Conservation (phyloP, 2,329 filamentous ascomycete genomes). For the Penicillium sp. region DNA sequence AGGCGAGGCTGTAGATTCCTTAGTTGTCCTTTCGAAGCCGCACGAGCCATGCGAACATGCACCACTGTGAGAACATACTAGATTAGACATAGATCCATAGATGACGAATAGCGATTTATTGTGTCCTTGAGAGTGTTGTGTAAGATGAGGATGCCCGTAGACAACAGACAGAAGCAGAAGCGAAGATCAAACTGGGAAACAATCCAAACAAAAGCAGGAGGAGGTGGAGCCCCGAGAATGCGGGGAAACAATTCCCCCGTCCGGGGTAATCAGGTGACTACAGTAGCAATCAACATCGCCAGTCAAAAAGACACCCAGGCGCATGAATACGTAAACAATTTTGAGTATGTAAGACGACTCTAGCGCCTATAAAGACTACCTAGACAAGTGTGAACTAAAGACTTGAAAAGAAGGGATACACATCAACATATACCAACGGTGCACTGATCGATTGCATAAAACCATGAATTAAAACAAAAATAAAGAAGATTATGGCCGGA, state of each 20-base stretch:
- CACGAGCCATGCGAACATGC: background rate
- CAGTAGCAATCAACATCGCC: background rate
- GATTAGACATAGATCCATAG: background rate
- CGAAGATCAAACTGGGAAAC: background rate
- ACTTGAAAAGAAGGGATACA: background rate
- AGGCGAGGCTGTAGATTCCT: constrained; percentile 3
- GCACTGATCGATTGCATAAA: background rate
- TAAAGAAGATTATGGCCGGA: background rate
- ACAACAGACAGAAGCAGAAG: background rate
- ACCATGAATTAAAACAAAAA: background rate
- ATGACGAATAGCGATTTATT: background rate
- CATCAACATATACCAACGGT: background rate
- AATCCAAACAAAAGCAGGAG: background rate
- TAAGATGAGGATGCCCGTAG: background rate
- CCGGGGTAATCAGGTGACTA: background rate
- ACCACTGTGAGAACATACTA: background rate
- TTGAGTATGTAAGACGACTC: background rate
- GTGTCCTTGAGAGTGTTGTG: background rate
- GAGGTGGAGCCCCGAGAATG: background rate
- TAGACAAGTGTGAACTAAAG: background rate
- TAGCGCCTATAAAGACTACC: background rate
- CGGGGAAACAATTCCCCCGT: background rate
- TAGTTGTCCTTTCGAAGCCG: background rate
- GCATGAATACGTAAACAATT: background rate
- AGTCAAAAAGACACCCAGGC: no score